phyloP scores from a whole-genome alignment of 2,329 filamentous ascomycete species.

The Fusarium heterosporum region DNA sequence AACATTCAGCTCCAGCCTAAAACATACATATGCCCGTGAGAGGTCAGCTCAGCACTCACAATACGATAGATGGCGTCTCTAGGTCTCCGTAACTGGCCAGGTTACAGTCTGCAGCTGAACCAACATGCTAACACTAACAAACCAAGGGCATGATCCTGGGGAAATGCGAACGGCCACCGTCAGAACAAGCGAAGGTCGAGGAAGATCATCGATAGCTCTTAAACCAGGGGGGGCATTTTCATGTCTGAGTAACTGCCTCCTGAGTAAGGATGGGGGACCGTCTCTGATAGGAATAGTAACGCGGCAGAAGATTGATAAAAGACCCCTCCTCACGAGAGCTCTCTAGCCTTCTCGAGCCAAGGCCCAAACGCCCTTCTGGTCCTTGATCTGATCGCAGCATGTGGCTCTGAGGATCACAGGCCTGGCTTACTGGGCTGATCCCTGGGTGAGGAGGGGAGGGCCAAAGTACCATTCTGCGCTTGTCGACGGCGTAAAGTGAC shows the following conservation, averaged over 20 bases:
- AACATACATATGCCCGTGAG: constrained; percentile 16
- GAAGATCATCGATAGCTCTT: constrained; percentile 36
- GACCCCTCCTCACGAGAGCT: constrained; percentile 28
- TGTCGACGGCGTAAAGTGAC: constrained; percentile 18
- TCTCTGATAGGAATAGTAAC: constrained; percentile 43
- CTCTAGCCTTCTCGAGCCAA: constrained; percentile 39
- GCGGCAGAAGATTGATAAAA: constrained; percentile 40
- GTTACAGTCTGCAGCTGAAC: constrained; percentile 32
- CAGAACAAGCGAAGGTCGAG: constrained; percentile 37
- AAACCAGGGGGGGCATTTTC: constrained; percentile 30
- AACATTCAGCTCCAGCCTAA: constrained; percentile 27
- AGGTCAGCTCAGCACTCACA: constrained; percentile 13
- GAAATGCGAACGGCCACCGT: constrained; percentile 27
- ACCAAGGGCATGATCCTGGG: constrained; percentile 27
- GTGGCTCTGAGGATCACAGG: constrained; percentile 47
- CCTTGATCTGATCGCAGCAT: constrained; percentile 46
- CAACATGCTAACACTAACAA: constrained; percentile 4
- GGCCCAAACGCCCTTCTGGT: constrained; percentile 12
- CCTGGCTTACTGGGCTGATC: constrained; percentile 40
- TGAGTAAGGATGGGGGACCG: constrained; percentile 2
- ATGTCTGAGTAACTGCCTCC: constrained; percentile 30
- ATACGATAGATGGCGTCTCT: constrained; percentile 7
- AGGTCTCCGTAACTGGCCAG: constrained; percentile 22
- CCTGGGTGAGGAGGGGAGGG: constrained; percentile 15
- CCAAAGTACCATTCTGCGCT: constrained; percentile 14